Evolutionary conservation across 2,329 filamentous ascomycete genomes (phyloP), one percentile per base, ranked within the genome.

Genomic region (Dactylonectria macrodidyma): DNA sequence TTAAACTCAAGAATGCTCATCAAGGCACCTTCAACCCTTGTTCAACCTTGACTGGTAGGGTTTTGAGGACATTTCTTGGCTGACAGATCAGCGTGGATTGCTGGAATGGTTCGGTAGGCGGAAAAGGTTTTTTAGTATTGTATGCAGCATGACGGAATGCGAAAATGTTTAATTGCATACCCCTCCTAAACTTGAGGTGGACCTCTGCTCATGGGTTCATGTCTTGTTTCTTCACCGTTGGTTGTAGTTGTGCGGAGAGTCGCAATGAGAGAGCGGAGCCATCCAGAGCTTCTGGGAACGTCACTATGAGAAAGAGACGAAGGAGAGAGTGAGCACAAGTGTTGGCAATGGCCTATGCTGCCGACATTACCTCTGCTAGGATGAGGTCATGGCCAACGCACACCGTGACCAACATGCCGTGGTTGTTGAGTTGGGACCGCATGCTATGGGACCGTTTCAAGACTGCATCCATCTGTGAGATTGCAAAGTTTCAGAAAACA

Each of bases 111-210:
- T 44, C 30, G 67, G 51, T 46, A 22, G 22, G 64, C 41, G 60
- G 64, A 46, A 67, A 69, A 66, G 54, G 30, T 63, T 46, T 44
- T 26, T 63, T 30, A 65, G 56, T 60, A 64, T 62, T 71, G 60
- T 72, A 73, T 65, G 72, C 58, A 67, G 60, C 64, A 74, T 72
- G 71, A 73, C 67, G 69, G 66, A 66, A 72, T 71, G 65, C 62
- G 63, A 65, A 67, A 66, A 67, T 64, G 59, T 68, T 66, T 75
- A 73, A 74, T 74, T 41, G 66, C 62, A 33, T 54, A 52, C 36
- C 41, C 38, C 46, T 33, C 56, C 30, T 56, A 30, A 11, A 22
- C 34, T 14, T 33, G 44, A 59, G 26, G 44, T 16, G 16, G n/a
- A 8, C 33, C 59, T 26, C n/a, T 44, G 24, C 24, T 50, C 26